Percentiles rank a stretch among this genome's conserved stretches.
Conservation (phyloP, 768 basidiomycete species). For the Lactarius sp. region DNA sequence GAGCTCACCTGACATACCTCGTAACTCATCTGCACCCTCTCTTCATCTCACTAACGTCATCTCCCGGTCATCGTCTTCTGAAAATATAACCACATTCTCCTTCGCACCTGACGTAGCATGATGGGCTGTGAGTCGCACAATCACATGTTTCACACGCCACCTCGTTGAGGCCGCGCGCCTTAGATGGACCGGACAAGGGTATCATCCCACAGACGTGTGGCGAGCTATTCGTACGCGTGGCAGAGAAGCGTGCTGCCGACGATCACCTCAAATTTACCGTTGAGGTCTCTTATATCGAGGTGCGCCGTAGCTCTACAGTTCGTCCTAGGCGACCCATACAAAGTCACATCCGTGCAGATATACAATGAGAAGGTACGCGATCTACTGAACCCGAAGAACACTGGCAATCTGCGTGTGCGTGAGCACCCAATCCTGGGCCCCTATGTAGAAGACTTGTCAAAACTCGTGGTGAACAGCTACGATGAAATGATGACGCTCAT, state of each 20-base stretch:
- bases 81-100: background rate
- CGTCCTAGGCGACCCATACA: background rate
- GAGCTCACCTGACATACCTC: background rate
- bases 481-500: slow-evolving; percentile 98
- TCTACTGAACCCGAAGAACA: slow-evolving; percentile 94
- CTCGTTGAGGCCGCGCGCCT: background rate
- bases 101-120: slow-evolving; percentile 53
- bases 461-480: slow-evolving; percentile 85
- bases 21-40: background rate
- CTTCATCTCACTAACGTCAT: background rate
- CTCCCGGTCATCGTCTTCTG: background rate
- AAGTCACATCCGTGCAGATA: slow-evolving; percentile 47
- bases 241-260: slow-evolving; percentile 55
- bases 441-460: slow-evolving; percentile 98
- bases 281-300: slow-evolving; percentile 98
- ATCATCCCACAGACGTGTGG: slow-evolving; percentile 95
- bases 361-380: slow-evolving; percentile 99
- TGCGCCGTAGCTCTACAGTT: slow-evolving; percentile 31
- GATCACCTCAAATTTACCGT: slow-evolving; percentile 78
- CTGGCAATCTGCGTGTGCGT: slow-evolving; percentile 91
- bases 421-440: slow-evolving; percentile 95
- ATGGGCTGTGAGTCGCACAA: slow-evolving; percentile 74
- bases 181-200: slow-evolving; percentile 93
- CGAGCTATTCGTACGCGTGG: slow-evolving; percentile 85
- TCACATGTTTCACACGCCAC: slow-evolving; percentile 11